phyloP scores from a whole-genome alignment of 1,284 basidiomycete genomes.

The Xerocomus cyaneibrunnescens region DNA sequence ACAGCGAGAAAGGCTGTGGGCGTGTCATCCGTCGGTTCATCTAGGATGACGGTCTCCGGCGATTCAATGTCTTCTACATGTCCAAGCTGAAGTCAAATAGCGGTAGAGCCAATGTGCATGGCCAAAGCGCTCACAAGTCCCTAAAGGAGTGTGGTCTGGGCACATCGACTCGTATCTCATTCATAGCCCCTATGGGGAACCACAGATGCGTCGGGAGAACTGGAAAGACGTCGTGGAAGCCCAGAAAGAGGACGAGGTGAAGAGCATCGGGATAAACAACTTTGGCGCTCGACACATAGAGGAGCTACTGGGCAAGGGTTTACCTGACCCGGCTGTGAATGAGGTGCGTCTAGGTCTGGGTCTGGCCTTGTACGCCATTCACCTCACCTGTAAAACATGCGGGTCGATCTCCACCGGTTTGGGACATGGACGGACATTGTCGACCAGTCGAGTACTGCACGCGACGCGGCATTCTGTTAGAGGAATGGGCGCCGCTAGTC shows the following conservation, averaged over 20 bases:
- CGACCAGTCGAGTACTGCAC: constrained; percentile 59
- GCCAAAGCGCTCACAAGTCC: constrained; percentile 53
- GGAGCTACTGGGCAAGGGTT: constrained; percentile 54
- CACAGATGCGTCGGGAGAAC: constrained; percentile 43
- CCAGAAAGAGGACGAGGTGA: neutral
- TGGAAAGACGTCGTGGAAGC: constrained; percentile 1
- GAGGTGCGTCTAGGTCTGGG: constrained; percentile 47
- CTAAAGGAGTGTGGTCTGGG: constrained; percentile 45
- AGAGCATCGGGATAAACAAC: constrained; percentile 4
- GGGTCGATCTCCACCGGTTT: constrained; percentile 73
- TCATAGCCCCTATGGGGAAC: constrained; percentile 18
- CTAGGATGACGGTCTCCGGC: constrained; percentile 39
- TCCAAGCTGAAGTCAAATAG: constrained; percentile 65
- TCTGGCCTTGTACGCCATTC: neutral
- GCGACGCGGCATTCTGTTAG: constrained; percentile 57
- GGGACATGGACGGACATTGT: constrained; percentile 69
- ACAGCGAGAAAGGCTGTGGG: constrained; percentile 66
- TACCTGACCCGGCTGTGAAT: constrained; percentile 58
- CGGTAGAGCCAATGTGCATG: constrained; percentile 46
- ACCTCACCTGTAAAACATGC: constrained; percentile 8
- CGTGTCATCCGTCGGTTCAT: constrained; percentile 60
- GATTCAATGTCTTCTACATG: constrained; percentile 60
- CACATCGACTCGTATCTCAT: constrained; percentile 5
- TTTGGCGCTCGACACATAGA: constrained; percentile 47
- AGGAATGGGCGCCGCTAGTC: constrained; percentile 58